Evolutionary conservation across 2,329 filamentous ascomycete species (phyloP), one percentile per base, ranked within the genome.

Genomic region (Zymoseptoria pseudotritici): DNA sequence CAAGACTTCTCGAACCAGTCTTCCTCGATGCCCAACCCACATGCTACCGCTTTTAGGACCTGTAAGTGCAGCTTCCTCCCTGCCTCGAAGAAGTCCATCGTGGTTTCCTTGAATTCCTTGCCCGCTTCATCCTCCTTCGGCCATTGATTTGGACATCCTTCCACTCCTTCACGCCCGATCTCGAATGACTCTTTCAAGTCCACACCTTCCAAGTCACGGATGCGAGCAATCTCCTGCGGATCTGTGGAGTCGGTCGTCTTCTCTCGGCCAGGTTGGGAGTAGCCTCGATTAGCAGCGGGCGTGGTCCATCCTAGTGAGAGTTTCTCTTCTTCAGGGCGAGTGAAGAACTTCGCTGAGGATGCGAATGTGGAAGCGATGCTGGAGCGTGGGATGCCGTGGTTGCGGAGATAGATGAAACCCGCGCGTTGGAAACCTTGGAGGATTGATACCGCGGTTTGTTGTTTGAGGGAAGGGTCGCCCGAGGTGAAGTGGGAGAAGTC

Each of bases 381-480:
- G 8, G 82, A 76, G 3, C 82, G 69, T 0, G 85, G 75, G 61
- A 96, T 87, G 50, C 88, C 83, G 66, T 93, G 86, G 74, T 93
- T 89, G 67, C 86, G 86, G 49, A 96, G 83, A 75, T 96, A 96
- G 64, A 97, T 83, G 79, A 97, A 96, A 59, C 92, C 92, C 2
- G 91, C 89, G 1, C 83, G 87, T 69, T 91, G 88, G 78, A 97
- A 96, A 50, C 90, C 91, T 57, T 85, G 72, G 11, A 93, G 85
- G 66, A 96, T 86, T 50, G 87, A 84, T 57, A 84, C 75, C 21
- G 91, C 91, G 1, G 89, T 73, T 6, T 62, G 60, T 11, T 59
- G 60, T 46, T 66, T 67, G 4, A 66, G 66, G 50, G 87, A 83
- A 21, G 57, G 55, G 58, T 84, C 75, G 42, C 90, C 90, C 2